Conservation (phyloP, 1,139 yeast species). For the Schizosaccharomyces versatilis region DNA sequence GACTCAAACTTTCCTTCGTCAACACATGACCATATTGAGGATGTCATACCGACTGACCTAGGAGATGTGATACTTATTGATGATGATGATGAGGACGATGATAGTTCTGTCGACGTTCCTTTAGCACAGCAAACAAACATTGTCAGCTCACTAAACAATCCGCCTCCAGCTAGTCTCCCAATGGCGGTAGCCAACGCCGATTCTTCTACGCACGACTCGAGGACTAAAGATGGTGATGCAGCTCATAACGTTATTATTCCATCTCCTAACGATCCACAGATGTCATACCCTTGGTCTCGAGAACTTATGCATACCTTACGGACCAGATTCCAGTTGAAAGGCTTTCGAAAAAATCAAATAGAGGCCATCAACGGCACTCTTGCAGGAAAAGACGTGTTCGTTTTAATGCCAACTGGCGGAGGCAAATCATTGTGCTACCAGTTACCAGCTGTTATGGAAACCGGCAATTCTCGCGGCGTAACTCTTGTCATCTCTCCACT, state of each 20-base stretch:
- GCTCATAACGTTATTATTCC: neutral
- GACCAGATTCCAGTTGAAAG: constrained; percentile 36
- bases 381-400: constrained; percentile 69
- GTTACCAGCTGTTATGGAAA: constrained; percentile 62
- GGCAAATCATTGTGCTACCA: constrained; percentile 94
- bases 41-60: neutral
- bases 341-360: constrained; percentile 63
- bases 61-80: neutral
- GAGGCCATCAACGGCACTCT: constrained; percentile 73
- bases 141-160: too few species aligned
- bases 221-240: neutral
- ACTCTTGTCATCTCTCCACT: constrained; percentile 87
- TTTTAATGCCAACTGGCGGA: constrained; percentile 97
- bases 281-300: constrained; percentile 32
- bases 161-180: too few species aligned
- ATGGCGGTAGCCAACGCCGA: too few species aligned
- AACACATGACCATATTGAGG: neutral
- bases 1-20: neutral
- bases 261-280: constrained; percentile 2
- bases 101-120: neutral
- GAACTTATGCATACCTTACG: constrained; percentile 43
- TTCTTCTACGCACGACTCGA: too few species aligned
- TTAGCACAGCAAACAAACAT: too few species aligned
- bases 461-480: constrained; percentile 59
- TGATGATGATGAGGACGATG: neutral